Evolutionary conservation across 2,329 filamentous ascomycete species (phyloP), one percentile per base, ranked within the genome.

Genomic region (Claviceps purpurea): DNA sequence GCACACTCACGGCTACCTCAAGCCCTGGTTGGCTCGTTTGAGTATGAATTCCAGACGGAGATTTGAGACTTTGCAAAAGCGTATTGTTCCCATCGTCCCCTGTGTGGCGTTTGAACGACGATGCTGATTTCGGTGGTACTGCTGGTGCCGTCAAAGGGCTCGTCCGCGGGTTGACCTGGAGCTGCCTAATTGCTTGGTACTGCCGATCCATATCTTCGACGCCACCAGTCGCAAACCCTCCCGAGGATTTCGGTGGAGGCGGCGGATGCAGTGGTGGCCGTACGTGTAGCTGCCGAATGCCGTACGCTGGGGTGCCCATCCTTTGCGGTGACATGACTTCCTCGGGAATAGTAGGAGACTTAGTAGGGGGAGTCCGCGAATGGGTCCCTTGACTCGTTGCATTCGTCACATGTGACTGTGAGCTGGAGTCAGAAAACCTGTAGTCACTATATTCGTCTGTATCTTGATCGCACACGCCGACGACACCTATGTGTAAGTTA

Each of bases 301-400:
- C 16, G 20, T 45, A 43, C 14, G 40, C 41, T 11, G 50, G 37
- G 20, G 51, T 54, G 24, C 45, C 44, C 7, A 50, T 20, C 37
- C 42, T 49, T 7, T 30, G n/a, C 16, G 20, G 24, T 13, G n/a
- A 49, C n/a, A 44, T 30, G 34, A 45, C 51, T 24, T 58, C 53
- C 13, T 59, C 58, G 11, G 54, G 54, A 41, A 59, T 57, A 2
- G 57, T 53, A 14, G 53, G 52, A 34, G 54, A 53, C 5, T 52
- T 13, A n/a, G 55, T 57, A 4, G 52, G 43, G 20, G 52, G 43
- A 37, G 49, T 44, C 40, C 52, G 51, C 20, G 54, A 44, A 16
- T 55, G 43, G 7, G 44, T 49, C n/a, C 41, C 43, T 45, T 52
- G 51, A 13, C 53, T 52, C 13, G 51, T 51, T n/a, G 51, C 50